phyloP scores from a whole-genome alignment of 768 basidiomycete genomes.

The Suillus placidus region DNA sequence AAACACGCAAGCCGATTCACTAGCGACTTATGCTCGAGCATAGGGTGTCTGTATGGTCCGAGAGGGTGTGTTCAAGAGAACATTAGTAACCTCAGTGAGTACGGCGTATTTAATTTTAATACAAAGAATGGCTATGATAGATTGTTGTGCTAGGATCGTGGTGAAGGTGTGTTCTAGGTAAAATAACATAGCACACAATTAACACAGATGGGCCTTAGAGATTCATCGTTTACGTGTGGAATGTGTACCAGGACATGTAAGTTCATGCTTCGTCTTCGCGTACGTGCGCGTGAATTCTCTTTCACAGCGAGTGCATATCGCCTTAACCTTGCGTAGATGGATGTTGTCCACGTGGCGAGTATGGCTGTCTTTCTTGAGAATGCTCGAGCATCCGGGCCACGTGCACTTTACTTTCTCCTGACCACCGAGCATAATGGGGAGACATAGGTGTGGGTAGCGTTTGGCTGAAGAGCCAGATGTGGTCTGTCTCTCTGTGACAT shows the following conservation, averaged over 20 bases:
- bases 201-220: background rate
- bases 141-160: background rate
- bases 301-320: background rate
- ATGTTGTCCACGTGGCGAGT: background rate
- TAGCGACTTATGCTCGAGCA: background rate
- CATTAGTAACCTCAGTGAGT: background rate
- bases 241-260: background rate
- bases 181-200: background rate
- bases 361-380: background rate
- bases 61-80: background rate
- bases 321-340: background rate
- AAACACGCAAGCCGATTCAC: background rate
- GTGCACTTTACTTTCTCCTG: background rate
- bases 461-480: background rate
- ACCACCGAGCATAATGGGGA: background rate
- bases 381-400: background rate
- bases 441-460: background rate
- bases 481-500: background rate
- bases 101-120: background rate
- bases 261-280: slow-evolving; percentile 1
- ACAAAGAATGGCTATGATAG: background rate
- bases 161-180: background rate
- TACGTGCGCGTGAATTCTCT: background rate
- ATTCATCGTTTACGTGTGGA: background rate
- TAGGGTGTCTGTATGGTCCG: background rate